Conservation (phyloP, 2,329 filamentous ascomycete species). For the Colletotrichum agaves region DNA sequence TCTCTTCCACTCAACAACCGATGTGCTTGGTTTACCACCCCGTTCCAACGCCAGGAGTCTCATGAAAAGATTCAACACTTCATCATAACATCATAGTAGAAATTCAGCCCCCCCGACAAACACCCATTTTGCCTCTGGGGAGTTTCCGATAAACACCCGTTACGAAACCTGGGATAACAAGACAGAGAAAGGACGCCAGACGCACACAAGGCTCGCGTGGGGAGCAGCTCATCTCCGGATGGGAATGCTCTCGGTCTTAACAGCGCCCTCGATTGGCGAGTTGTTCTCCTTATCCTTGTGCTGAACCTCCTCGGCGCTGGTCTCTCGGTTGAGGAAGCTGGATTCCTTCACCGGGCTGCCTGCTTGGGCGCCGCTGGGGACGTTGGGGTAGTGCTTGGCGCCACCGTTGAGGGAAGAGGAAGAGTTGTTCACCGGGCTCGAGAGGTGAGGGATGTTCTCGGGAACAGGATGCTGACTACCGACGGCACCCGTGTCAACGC, state of each 20-base stretch:
- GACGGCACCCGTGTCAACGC: conserved; percentile 91
- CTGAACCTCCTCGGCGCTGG: conserved; percentile 69
- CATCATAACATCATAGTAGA: conserved; percentile 38
- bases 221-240: conserved; percentile 65
- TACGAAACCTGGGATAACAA: conserved; percentile 26
- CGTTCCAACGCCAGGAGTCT: conserved; percentile 30
- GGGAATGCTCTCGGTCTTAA: conserved; percentile 64
- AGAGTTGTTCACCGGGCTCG: conserved; percentile 67
- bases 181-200: conserved; percentile 25
- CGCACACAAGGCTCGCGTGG: neutral
- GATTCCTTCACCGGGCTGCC: conserved; percentile 91
- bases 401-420: conserved; percentile 34
- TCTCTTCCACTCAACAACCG: conserved; percentile 26
- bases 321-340: conserved; percentile 86
- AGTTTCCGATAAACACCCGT: conserved; percentile 21
- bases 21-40: conserved; percentile 31
- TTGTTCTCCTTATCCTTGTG: conserved; percentile 33
- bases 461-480: conserved; percentile 94
- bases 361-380: conserved; percentile 60
- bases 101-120: conserved; percentile 20
- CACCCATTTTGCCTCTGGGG: conserved; percentile 29
- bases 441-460: conserved; percentile 93
- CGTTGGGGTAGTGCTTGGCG: conserved; percentile 36
- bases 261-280: conserved; percentile 33
- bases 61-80: conserved; percentile 33